Conservation (phyloP, 306 rosid species). For the Vicia villosa region DNA sequence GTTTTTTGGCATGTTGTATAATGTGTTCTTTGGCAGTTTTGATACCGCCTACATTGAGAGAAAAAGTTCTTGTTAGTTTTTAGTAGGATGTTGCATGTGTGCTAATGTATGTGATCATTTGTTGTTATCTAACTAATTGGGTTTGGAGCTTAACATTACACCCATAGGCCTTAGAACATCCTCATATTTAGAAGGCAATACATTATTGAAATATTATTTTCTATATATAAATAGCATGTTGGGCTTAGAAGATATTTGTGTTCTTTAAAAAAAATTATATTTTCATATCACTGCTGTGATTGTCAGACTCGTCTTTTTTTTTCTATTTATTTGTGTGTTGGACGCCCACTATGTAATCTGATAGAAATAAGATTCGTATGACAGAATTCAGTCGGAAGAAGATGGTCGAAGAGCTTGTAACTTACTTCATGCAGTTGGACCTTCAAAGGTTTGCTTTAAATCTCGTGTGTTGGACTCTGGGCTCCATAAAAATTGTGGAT, state of each 20-base stretch:
- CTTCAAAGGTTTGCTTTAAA: constrained; percentile 60
- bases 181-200: constrained; percentile 11
- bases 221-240: not conserved
- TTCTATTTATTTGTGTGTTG: constrained; percentile 10
- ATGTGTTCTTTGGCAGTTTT: constrained; percentile 4
- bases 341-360: not conserved
- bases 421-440: constrained; percentile 80
- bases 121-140: not conserved
- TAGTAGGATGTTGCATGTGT: constrained; percentile 5
- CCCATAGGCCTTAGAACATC: not conserved
- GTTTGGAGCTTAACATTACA: constrained; percentile 4
- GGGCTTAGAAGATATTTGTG: constrained; percentile 13
- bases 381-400: constrained; percentile 74
- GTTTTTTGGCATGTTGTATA: not conserved
- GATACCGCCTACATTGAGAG: not conserved
- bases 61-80: constrained; percentile 11
- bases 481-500: constrained; percentile 3
- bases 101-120: constrained; percentile 19
- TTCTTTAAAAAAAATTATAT: not conserved
- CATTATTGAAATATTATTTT: constrained; percentile 29
- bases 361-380: constrained; percentile 24
- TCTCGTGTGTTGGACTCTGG: not conserved
- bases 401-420: constrained; percentile 84
- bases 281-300: not conserved
- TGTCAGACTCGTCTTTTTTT: not conserved